A percentile compares a stretch with the other conserved stretches of the same genome.
phyloP scores from a whole-genome alignment of 768 basidiomycete species.

The Lentinula guzmanii region DNA sequence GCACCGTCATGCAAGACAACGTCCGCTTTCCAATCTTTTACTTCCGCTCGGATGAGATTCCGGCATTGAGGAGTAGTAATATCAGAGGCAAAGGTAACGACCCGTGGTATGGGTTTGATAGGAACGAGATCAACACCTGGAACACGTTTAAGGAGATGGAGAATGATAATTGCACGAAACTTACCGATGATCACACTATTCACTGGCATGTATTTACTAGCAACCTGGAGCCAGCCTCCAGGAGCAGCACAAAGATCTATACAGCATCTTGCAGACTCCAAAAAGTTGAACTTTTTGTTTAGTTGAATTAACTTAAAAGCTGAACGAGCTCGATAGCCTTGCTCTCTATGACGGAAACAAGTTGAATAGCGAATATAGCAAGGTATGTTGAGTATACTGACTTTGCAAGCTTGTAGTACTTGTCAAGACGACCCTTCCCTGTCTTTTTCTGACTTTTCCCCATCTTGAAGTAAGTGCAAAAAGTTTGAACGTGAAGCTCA shows the following conservation, averaged over 20 bases:
- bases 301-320: conserved; percentile 98
- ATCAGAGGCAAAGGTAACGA: conserved; percentile 87
- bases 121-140: conserved; percentile 92
- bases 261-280: conserved; percentile 84
- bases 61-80: conserved; percentile 93
- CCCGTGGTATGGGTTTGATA: conserved; percentile 92
- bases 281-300: conserved; percentile 95
- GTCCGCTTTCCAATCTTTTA: conserved; percentile 99
- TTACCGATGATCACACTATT: conserved; percentile 42
- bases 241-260: conserved; percentile 99
- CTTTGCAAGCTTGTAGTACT: conserved; percentile 97
- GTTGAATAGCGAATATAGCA: not conserved
- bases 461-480: conserved; percentile 31
- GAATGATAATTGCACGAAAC: not conserved
- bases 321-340: conserved; percentile 98
- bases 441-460: conserved; percentile 90
- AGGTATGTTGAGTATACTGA: conserved; percentile 21
- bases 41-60: conserved; percentile 73
- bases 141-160: conserved; percentile 6
- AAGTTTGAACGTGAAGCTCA: not conserved
- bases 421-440: conserved; percentile 92
- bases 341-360: conserved; percentile 59
- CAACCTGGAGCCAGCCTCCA: conserved; percentile 98
- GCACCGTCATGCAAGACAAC: conserved; percentile 98
- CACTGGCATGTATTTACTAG: conserved; percentile 93